phyloP scores from a whole-genome alignment of 2,329 filamentous ascomycete species.

The Aspergillus puulaauensis region DNA sequence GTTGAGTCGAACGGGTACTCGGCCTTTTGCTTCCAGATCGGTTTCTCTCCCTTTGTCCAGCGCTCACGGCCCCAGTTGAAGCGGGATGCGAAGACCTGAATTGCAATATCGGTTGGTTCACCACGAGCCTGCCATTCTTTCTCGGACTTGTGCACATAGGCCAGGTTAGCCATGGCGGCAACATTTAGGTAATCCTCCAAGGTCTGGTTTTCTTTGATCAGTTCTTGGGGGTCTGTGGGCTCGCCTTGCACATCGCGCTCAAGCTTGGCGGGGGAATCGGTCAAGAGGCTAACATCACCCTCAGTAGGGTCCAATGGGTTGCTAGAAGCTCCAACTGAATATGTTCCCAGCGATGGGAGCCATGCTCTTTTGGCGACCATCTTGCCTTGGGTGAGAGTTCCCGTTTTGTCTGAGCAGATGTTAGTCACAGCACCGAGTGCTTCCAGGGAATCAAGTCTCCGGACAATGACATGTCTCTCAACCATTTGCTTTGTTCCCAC shows the following conservation, averaged over 20 bases:
- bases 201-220: conserved; percentile 48
- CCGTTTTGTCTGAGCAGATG: conserved; percentile 59
- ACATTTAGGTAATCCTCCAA: conserved; percentile 61
- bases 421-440: conserved; percentile 63
- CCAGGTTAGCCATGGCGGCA: conserved; percentile 65
- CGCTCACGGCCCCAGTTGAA: conserved; percentile 63
- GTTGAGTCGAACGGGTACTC: conserved; percentile 74
- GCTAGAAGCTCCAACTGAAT: conserved; percentile 55
- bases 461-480: conserved; percentile 57
- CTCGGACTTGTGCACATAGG: conserved; percentile 58
- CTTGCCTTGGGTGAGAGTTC: conserved; percentile 62
- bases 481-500: conserved; percentile 61
- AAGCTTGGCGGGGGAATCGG: conserved; percentile 30
- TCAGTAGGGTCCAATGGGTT: conserved; percentile 58
- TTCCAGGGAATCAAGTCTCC: conserved; percentile 57
- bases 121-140: conserved; percentile 63
- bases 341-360: conserved; percentile 59
- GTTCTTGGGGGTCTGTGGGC: conserved; percentile 28
- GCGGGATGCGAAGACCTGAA: conserved; percentile 70
- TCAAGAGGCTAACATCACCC: conserved; percentile 47
- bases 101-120: conserved; percentile 71
- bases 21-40: conserved; percentile 58
- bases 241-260: conserved; percentile 25
- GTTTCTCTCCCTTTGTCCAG: conserved; percentile 51
- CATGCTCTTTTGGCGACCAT: conserved; percentile 64